Evolutionary conservation across 257 asterid species (phyloP), one percentile per base, ranked within the genome.

Genomic region (Rhazya stricta): DNA sequence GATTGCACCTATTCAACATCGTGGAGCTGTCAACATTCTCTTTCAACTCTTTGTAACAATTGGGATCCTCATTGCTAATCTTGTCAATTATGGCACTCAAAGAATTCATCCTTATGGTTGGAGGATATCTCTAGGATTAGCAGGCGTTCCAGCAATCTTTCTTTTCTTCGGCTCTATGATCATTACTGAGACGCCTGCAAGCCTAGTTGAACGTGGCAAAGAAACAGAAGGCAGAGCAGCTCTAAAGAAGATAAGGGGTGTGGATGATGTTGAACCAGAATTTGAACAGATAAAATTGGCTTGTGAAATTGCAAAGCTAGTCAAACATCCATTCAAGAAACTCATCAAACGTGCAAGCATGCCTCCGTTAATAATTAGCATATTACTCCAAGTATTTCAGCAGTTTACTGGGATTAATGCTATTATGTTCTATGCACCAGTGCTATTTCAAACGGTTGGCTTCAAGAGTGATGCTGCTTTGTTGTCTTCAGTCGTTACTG

Each of bases 1-100:
- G 45, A 79, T 86, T 50, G 87, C 87, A 39, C 89, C 87, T 11
- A 56, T 77, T 36, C 78, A 84, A 67, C 80, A 73, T 73, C 72
- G 87, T 18, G 89, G 89, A 39, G 89, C 82, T 9, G 83, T 83
- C 56, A 86, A 79, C 78, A 79, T 79, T 66, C 78, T 81, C 60
- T 91, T 89, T 87, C 98, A 93, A 72, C 93, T 91, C n/a, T 89
- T 91, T 71, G 82, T 93, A 0, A 93, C 96, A 10, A 86, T 91
- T 6, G 98, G 97, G 4, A 91, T 93, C 51, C 75, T 93, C 32
- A 77, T 88, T 0, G 97, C 98, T 0, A 87, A 87, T 71, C 50
- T 86, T 79, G 57, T 86, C 29, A 83, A 83, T 36, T 86, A 48
- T 74, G 77, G 50, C 41, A 79, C 83, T 1, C 68, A 60, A 34